Evolutionary conservation across 1,139 yeast species (phyloP).

Genomic region (Taphrina wiesneri): DNA sequence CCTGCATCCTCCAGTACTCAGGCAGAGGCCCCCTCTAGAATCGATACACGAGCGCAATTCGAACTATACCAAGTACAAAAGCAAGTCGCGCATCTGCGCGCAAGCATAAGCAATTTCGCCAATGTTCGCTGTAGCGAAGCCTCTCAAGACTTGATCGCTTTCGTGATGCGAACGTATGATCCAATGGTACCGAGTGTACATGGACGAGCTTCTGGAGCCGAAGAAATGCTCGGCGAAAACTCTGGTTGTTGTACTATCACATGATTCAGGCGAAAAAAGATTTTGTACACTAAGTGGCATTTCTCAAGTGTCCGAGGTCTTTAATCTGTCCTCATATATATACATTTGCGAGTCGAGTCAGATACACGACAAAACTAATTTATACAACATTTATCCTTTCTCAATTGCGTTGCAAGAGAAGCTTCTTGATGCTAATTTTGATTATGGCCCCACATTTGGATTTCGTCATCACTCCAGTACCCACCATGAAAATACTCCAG

Average conservation of each 20-base stretch:
- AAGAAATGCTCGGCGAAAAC: conserved; percentile 4
- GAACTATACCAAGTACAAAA: background rate
- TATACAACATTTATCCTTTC: background rate
- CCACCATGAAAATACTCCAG: background rate
- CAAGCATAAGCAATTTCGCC: background rate
- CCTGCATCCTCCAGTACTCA: background rate
- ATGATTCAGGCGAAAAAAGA: background rate
- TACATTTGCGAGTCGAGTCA: too few relatives aligned
- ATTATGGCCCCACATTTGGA: background rate
- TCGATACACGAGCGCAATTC: background rate
- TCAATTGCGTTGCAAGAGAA: too few relatives aligned
- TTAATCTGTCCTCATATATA: too few relatives aligned
- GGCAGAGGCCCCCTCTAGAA: background rate
- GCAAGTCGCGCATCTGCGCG: background rate
- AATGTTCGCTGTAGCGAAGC: conserved; percentile 13
- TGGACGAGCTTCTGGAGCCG: background rate
- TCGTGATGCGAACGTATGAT: conserved; percentile 12
- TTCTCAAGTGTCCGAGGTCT: background rate
- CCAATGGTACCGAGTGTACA: conserved; percentile 22
- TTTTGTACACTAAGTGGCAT: background rate
- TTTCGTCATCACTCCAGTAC: background rate
- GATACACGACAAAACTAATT: background rate
- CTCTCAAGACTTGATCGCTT: conserved; percentile 9
- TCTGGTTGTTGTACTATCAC: conserved; percentile 1
- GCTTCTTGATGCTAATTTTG: background rate